A percentile compares a stretch with the other conserved stretches of the same genome.
Evolutionary conservation across 805 yeast species (phyloP).

Genomic region (Wickerhamiella occidentalis): DNA sequence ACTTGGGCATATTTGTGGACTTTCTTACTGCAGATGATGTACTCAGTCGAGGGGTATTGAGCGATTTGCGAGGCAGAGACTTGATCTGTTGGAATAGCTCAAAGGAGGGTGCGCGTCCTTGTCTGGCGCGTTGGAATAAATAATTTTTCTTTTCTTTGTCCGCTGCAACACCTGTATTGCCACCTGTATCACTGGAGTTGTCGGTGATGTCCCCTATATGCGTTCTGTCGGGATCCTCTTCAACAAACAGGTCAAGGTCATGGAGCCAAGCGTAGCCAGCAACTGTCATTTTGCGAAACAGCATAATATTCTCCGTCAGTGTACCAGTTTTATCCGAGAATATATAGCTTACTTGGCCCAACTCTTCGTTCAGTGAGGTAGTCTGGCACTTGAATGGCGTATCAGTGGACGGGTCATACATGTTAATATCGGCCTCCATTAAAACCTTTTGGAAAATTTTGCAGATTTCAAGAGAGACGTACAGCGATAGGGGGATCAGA

Average conservation of each 20-base stretch:
- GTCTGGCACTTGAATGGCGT: conserved; percentile 94
- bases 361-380: conserved; percentile 87
- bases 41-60: background rate
- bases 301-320: conserved; percentile 85
- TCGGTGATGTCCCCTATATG: background rate
- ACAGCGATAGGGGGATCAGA: conserved; percentile 83
- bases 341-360: conserved; percentile 91
- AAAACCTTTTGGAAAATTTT: conserved; percentile 74
- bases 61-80: conserved; percentile 17
- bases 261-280: conserved; percentile 88
- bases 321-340: conserved; percentile 98
- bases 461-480: conserved; percentile 93
- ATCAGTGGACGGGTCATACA: conserved; percentile 73
- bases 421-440: conserved; percentile 83
- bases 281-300: conserved; percentile 76
- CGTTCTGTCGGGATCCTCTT: conserved; percentile 12
- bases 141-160: conserved; percentile 12
- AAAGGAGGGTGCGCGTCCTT: conserved; percentile 14
- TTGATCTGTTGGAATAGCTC: conserved; percentile 20
- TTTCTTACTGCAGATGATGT: background rate
- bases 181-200: background rate
- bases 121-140: conserved; percentile 20
- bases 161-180: background rate
- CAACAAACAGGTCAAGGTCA: conserved; percentile 42
- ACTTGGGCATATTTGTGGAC: background rate